These are phyloP conservation scores for Malassezia restricta DNA, from an alignment of 1,284 basidiomycete species.

Conservation along the genomic window DNA sequence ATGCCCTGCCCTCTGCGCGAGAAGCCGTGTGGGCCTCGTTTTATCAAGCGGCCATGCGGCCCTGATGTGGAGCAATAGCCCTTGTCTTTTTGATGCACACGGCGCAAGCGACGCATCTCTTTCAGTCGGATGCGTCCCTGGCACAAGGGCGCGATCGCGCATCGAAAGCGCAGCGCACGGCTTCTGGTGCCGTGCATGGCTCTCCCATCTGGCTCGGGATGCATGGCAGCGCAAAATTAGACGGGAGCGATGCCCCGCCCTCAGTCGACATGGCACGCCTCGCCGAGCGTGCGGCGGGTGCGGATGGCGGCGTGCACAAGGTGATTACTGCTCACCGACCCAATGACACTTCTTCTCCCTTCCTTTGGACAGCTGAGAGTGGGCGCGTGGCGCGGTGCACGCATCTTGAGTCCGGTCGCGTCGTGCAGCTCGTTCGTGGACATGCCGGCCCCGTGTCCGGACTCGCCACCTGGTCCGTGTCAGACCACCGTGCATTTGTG, in stretches of 20 bases:
- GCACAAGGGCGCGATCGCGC: conserved; percentile 15
- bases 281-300: conserved; percentile 11
- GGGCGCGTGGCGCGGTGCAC: conserved; percentile 11
- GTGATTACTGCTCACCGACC: conserved; percentile 6
- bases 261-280: neutral
- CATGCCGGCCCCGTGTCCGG: conserved; percentile 17
- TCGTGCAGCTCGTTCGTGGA: conserved; percentile 6
- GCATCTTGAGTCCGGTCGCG: conserved; percentile 12
- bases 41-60: conserved; percentile 2
- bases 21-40: conserved; percentile 3
- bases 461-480: conserved; percentile 3
- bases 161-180: conserved; percentile 14
- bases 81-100: conserved; percentile 3
- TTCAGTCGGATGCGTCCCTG: conserved; percentile 20
- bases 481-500: conserved; percentile 1
- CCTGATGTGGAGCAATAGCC: neutral
- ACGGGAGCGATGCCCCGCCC: neutral
- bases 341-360: neutral
- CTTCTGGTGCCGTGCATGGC: conserved; percentile 12
- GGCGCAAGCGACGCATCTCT: conserved; percentile 11
- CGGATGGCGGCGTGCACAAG: conserved; percentile 11
- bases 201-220: conserved; percentile 19
- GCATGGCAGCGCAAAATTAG: neutral
- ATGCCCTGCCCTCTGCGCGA: neutral
- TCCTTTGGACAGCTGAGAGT: conserved; percentile 14